Percentiles rank a stretch among this genome's conserved stretches.
These are phyloP conservation scores for Tephrocybe sp. DNA, from an alignment of 768 basidiomycete genomes.

Conservation along the genomic window DNA sequence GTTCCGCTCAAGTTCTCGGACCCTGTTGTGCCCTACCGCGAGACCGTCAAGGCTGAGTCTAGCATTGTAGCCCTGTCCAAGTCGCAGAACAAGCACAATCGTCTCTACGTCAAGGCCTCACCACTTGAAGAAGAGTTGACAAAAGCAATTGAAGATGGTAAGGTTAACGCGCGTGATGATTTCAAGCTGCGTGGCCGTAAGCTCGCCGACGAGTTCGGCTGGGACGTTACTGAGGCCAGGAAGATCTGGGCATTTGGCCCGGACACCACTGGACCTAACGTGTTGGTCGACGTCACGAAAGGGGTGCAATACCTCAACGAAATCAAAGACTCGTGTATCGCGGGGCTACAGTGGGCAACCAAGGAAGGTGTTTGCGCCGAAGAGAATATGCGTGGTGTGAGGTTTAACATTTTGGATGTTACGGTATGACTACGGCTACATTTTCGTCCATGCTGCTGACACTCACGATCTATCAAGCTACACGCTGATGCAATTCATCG, in stretches of 20 bases:
- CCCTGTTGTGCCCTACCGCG: slow-evolving; percentile 96
- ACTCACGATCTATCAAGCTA: slow-evolving; percentile 44
- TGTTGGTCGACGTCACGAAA: slow-evolving; percentile 98
- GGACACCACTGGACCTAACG: slow-evolving; percentile 94
- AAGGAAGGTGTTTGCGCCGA: slow-evolving; percentile 97
- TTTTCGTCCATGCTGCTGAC: not conserved
- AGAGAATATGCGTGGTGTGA: slow-evolving; percentile 98
- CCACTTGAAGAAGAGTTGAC: slow-evolving; percentile 95
- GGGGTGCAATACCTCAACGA: slow-evolving; percentile 99
- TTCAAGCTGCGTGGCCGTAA: slow-evolving; percentile 95
- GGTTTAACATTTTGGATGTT: slow-evolving; percentile 94
- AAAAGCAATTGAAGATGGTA: slow-evolving; percentile 86
- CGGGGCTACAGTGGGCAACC: slow-evolving; percentile 99
- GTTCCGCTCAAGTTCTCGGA: slow-evolving; percentile 98
- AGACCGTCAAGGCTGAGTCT: slow-evolving; percentile 96
- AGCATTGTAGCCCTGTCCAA: slow-evolving; percentile 96
- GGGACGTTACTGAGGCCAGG: slow-evolving; percentile 99
- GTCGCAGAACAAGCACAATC: slow-evolving; percentile 99
- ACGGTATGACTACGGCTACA: slow-evolving; percentile 53
- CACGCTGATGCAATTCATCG: slow-evolving; percentile 99
- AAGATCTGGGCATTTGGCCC: slow-evolving; percentile 99
- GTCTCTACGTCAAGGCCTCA: slow-evolving; percentile 90
- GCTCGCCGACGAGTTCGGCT: slow-evolving; percentile 93
- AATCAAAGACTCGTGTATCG: slow-evolving; percentile 99
- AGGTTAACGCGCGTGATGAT: slow-evolving; percentile 90